Evolutionary conservation across 768 basidiomycete species (phyloP), one percentile per base, ranked within the genome.

Genomic region (Rhodotorula paludigena): DNA sequence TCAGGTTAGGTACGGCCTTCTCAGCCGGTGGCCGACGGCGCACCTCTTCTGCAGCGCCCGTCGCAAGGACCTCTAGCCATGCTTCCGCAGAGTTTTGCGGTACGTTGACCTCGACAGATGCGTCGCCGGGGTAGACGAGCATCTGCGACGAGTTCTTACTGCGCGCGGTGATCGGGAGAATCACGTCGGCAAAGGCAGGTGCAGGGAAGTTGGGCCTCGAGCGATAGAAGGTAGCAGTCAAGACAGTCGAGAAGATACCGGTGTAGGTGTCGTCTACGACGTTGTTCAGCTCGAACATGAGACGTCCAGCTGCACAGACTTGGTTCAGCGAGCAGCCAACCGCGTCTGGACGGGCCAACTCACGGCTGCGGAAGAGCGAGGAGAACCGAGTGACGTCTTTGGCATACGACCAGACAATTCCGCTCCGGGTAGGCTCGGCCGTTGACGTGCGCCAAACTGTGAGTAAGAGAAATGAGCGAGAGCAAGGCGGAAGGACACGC

Each of bases 381-480:
- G 54, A 20, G 35, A 57, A 57, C 45, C 63, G 49, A 3, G 49
- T 60, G 6, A 52, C 59, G 30, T 60, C 59, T 39, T 60, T 60
- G 39, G 52, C 38, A 9, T 56, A 42, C 5, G 25, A 41, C 38
- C 58, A 66, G 45, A 66, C 39, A 38, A 66, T 60, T 4, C 65
- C 65, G 39, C 12, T n/a, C 3, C 12, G n/a, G 12, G 65, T 66
- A 9, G 65, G 65, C 18, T 66, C 65, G 11, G 65, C 65, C 28
- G 65, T 66, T 11, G 52, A 55, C 11, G 65, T 60, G 32, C 65
- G 42, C 65, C 65, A 66, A 15, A 66, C 65, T 66, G 44, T 21
- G 21, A 32, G 25, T 23, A n/a, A 5, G 23, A 25, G 12, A 25
- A 25, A 20, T 11, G 32, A 5, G 28, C n/a, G 12, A 47, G 28